Conservation (phyloP, 2,329 filamentous ascomycete species). For the Alternaria tenuissima region DNA sequence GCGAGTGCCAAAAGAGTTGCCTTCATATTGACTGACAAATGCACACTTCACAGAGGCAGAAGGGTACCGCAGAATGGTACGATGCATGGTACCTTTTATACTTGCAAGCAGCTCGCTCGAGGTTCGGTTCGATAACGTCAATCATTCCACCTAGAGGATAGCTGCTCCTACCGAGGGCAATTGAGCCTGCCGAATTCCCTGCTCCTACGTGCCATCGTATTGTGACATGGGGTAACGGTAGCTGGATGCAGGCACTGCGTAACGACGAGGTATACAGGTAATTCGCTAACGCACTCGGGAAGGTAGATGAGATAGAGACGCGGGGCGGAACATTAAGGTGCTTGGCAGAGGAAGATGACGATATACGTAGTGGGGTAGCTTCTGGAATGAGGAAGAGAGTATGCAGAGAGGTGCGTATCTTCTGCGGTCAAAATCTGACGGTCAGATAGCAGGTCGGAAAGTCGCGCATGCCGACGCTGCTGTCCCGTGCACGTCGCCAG, state of each 20-base stretch:
- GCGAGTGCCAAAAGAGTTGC: slow-evolving; percentile 33
- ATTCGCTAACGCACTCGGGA: slow-evolving; percentile 39
- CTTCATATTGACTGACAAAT: slow-evolving; percentile 34
- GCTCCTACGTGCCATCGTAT: slow-evolving; percentile 6
- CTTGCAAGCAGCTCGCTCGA: not conserved
- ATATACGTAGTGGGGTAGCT: slow-evolving; percentile 15
- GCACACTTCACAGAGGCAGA: slow-evolving; percentile 10
- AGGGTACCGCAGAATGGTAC: slow-evolving; percentile 1
- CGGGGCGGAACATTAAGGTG: slow-evolving; percentile 23
- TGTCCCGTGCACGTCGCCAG: not conserved
- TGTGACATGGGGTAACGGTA: slow-evolving; percentile 6
- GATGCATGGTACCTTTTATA: slow-evolving; percentile 25
- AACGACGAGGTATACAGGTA: slow-evolving; percentile 19
- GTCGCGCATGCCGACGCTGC: not conserved
- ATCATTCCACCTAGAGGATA: slow-evolving; percentile 15
- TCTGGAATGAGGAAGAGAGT: slow-evolving; percentile 2
- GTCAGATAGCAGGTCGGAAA: slow-evolving; percentile 3
- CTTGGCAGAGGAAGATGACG: slow-evolving; percentile 42
- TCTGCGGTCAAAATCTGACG: not conserved
- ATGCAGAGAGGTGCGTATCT: slow-evolving; percentile 2
- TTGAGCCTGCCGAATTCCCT: slow-evolving; percentile 10
- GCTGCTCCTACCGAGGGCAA: slow-evolving; percentile 7
- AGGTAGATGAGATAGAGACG: slow-evolving; percentile 37
- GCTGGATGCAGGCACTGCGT: slow-evolving; percentile 24
- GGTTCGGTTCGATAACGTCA: slow-evolving; percentile 30